These are phyloP conservation scores for Leucosporidium creatinivorum DNA, from an alignment of 768 basidiomycete species.

Conservation along the genomic window DNA sequence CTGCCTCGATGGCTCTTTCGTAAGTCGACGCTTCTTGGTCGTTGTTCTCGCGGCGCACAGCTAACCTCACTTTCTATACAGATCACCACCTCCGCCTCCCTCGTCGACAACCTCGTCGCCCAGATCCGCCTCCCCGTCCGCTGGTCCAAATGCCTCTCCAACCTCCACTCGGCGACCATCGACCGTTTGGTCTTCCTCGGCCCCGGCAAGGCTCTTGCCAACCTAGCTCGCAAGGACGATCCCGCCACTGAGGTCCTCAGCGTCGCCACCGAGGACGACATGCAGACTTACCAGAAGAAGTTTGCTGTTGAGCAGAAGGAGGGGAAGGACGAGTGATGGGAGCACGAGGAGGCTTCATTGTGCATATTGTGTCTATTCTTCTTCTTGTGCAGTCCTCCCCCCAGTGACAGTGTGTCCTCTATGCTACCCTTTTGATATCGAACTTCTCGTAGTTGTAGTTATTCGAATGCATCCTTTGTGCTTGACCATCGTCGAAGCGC, in stretches of 20 bases:
- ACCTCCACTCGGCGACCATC: conserved; percentile 20
- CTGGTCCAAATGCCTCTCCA: conserved; percentile 33
- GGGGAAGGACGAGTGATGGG: too few species aligned
- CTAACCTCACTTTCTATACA: too few species aligned
- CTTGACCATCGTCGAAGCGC: too few species aligned
- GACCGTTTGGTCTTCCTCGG: conserved; percentile 34
- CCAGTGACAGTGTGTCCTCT: too few species aligned
- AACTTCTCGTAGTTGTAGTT: too few species aligned
- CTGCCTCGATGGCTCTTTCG: conserved; percentile 31
- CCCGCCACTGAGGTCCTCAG: conserved; percentile 26
- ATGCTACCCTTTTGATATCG: too few species aligned
- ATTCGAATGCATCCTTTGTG: too few species aligned
- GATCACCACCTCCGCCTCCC: conserved; percentile 32
- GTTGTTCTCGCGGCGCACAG: too few species aligned
- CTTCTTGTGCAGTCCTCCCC: too few species aligned
- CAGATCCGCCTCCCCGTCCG: conserved; percentile 36
- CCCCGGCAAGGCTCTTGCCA: conserved; percentile 37
- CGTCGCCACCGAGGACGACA: conserved; percentile 30
- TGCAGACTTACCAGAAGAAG: conserved; percentile 1
- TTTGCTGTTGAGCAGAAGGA: too few species aligned
- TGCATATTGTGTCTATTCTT: too few species aligned
- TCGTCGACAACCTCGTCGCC: conserved; percentile 33
- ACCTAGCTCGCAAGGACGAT: conserved; percentile 32
- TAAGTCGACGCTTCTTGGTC: neutral
- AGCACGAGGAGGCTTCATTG: too few species aligned